Percentiles rank a stretch among this genome's conserved stretches.
These are phyloP conservation scores for Ogataea degrootiae DNA, from an alignment of 805 yeast genomes.

Conservation along the genomic window DNA sequence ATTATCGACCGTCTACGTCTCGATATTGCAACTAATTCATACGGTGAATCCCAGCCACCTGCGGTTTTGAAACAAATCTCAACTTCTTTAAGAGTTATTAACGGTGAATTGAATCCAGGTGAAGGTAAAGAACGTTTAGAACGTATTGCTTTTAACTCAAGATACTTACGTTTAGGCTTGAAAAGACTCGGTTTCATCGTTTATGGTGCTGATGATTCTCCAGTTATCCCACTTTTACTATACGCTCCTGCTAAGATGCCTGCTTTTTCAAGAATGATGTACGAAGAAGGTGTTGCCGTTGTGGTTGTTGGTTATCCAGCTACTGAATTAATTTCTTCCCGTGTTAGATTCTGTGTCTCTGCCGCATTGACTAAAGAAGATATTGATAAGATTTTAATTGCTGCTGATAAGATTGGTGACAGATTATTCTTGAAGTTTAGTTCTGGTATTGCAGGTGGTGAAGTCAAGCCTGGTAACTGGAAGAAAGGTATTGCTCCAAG, in stretches of 20 bases:
- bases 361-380: constrained; percentile 92
- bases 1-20: constrained; percentile 72
- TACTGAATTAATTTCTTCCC: constrained; percentile 82
- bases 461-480: constrained; percentile 48
- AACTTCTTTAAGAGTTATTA: constrained; percentile 71
- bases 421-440: constrained; percentile 67
- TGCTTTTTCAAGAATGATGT: constrained; percentile 77
- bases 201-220: constrained; percentile 93
- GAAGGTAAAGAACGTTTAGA: constrained; percentile 90
- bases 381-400: constrained; percentile 71
- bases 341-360: constrained; percentile 91
- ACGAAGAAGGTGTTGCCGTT: constrained; percentile 78
- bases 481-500: constrained; percentile 56
- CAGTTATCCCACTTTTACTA: constrained; percentile 84
- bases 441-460: constrained; percentile 69
- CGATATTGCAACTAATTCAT: constrained; percentile 64
- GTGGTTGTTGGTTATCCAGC: constrained; percentile 99
- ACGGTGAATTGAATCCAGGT: constrained; percentile 82
- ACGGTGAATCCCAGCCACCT: constrained; percentile 86
- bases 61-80: constrained; percentile 87
- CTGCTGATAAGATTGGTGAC: constrained; percentile 76
- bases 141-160: constrained; percentile 92
- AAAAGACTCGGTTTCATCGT: constrained; percentile 91
- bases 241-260: constrained; percentile 95
- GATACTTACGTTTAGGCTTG: constrained; percentile 86